Conservation (phyloP, 768 basidiomycete genomes). For the Grammothele lineata region DNA sequence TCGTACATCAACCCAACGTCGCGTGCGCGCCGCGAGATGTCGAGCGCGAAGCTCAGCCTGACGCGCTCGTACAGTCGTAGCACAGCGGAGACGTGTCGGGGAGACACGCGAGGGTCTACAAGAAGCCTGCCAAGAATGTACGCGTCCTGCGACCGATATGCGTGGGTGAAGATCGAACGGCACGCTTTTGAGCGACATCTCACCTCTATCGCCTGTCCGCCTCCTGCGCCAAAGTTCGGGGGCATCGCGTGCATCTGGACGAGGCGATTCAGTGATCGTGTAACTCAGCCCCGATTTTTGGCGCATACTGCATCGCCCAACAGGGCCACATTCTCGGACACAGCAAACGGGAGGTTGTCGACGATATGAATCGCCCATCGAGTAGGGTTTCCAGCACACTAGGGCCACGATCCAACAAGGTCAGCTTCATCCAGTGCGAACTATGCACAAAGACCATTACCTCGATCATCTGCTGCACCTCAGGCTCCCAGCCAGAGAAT, state of each 20-base stretch:
- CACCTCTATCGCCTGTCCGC: conserved; percentile 22
- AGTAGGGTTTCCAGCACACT: conserved; percentile 5
- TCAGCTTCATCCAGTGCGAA: not conserved
- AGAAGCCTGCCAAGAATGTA: conserved; percentile 23
- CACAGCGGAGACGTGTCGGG: conserved; percentile 6
- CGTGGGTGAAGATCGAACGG: too few relatives aligned
- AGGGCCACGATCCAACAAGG: conserved; percentile 3
- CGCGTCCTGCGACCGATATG: conserved; percentile 23
- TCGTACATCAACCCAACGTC: conserved; percentile 17
- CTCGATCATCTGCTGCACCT: conserved; percentile 15
- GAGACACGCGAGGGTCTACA: conserved; percentile 11
- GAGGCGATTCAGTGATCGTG: not conserved
- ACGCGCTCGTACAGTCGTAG: conserved; percentile 19
- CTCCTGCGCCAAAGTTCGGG: conserved; percentile 21
- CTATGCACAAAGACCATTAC: conserved; percentile 3
- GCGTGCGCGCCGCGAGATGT: conserved; percentile 16
- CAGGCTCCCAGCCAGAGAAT: conserved; percentile 18
- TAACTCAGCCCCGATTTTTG: too few relatives aligned
- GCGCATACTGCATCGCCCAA: conserved; percentile 23
- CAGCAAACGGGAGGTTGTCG: conserved; percentile 16
- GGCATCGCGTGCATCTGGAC: conserved; percentile 22
- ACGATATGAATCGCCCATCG: conserved; percentile 23
- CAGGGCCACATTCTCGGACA: conserved; percentile 21
- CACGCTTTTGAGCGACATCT: too few relatives aligned
- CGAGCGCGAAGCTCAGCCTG: conserved; percentile 16